Evolutionary conservation across 257 asterid genomes (phyloP).

Genomic region (Solanum medicagineum): DNA sequence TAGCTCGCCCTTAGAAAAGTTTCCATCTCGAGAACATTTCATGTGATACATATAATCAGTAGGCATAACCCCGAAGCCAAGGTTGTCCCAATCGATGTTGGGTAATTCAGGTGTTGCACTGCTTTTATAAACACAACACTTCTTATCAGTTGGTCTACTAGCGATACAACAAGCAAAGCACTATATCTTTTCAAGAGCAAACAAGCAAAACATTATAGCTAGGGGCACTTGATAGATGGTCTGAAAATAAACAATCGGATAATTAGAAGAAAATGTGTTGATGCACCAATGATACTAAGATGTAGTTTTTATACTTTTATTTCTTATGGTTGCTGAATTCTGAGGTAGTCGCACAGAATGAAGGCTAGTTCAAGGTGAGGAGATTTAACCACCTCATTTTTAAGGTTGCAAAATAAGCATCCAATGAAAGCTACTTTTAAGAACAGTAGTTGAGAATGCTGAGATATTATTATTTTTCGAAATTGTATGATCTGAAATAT

Average conservation of each 20-base stretch:
- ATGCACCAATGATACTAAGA: background rate
- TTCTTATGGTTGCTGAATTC: background rate
- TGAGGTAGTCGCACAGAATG: background rate
- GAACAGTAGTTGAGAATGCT: background rate
- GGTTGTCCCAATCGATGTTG: slow-evolving; percentile 90
- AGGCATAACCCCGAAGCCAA: slow-evolving; percentile 61
- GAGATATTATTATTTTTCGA: background rate
- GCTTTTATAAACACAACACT: slow-evolving; percentile 27
- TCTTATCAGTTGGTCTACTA: background rate
- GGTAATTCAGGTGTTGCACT: slow-evolving; percentile 31
- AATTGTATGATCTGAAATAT: background rate
- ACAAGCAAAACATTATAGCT: background rate
- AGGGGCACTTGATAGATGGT: background rate
- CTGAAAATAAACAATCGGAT: background rate
- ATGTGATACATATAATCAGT: slow-evolving; percentile 88
- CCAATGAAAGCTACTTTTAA: background rate
- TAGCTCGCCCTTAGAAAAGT: slow-evolving; percentile 60
- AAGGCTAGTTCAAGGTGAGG: background rate
- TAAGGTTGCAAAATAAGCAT: background rate
- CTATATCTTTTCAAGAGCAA: background rate
- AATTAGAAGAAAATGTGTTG: background rate
- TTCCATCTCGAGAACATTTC: slow-evolving; percentile 68
- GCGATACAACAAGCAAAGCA: background rate
- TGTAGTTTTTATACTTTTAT: background rate
- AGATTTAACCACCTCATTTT: background rate